These are phyloP conservation scores for Kentomonas sorsogonicus DNA, from an alignment of 208 protist genomes.

Conservation along the genomic window DNA sequence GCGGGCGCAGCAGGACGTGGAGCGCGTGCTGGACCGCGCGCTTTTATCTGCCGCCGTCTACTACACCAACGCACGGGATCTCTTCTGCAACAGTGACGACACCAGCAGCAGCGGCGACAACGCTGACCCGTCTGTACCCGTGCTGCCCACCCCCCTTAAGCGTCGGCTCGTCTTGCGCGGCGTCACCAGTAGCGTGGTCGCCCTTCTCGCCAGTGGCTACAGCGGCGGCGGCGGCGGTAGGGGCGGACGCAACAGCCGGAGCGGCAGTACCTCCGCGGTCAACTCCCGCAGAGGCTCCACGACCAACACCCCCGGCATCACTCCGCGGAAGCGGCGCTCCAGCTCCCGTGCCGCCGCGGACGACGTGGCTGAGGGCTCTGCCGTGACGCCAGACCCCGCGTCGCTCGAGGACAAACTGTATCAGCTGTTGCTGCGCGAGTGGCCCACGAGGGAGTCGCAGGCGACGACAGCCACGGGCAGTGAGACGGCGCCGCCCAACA, in stretches of 20 bases:
- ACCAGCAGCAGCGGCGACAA: neutral
- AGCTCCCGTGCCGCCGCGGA: no score
- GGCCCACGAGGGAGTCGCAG: neutral
- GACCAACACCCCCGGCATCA: no score
- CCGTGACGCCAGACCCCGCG: no score
- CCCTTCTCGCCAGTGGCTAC: no score
- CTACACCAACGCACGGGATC: no score
- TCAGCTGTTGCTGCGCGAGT: neutral
- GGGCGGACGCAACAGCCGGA: no score
- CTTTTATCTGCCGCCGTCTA: no score
- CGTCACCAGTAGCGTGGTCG: neutral
- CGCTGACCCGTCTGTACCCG: neutral
- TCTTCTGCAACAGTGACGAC: conserved; percentile 13
- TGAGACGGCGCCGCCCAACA: neutral
- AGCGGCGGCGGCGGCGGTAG: no score
- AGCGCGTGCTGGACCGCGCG: conserved; percentile 18
- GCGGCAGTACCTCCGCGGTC: no score
- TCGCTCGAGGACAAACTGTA: neutral
- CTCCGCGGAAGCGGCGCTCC: no score
- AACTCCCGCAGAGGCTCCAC: no score
- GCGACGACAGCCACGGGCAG: neutral
- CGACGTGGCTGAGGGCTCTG: no score
- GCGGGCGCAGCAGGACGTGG: conserved; percentile 20
- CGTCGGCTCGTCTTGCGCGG: neutral
- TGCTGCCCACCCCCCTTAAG: neutral